phyloP scores from a whole-genome alignment of 306 rosid genomes.

The Malus sieversii region DNA sequence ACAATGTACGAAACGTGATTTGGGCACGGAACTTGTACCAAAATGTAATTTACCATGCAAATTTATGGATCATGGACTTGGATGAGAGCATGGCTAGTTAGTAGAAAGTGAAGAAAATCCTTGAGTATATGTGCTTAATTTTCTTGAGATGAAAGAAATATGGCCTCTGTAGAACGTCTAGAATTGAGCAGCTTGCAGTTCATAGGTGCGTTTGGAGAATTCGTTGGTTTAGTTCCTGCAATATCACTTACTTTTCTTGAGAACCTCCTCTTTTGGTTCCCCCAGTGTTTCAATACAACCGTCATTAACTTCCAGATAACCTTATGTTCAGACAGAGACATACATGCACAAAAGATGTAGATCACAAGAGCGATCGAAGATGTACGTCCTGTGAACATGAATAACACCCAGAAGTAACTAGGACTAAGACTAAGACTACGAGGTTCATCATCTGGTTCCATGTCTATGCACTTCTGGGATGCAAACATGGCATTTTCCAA shows the following conservation, averaged over 20 bases:
- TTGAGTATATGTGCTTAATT: background rate
- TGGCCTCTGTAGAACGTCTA: background rate
- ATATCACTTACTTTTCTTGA: too few relatives aligned
- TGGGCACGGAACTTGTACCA: too few relatives aligned
- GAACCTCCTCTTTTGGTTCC: background rate
- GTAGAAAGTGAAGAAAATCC: background rate
- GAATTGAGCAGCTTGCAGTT: background rate
- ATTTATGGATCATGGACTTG: too few relatives aligned
- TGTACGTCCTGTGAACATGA: conserved; percentile 25
- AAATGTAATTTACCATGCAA: too few relatives aligned
- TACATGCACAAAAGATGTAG: background rate
- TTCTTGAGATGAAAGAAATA: background rate
- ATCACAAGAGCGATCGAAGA: conserved; percentile 29
- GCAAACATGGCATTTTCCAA: conserved; percentile 31
- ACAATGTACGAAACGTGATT: too few relatives aligned
- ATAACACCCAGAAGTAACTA: conserved; percentile 22
- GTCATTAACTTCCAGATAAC: conserved; percentile 9
- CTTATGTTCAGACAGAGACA: background rate
- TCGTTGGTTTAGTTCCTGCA: background rate
- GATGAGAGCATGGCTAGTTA: too few relatives aligned
- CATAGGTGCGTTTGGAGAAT: background rate
- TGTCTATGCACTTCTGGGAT: conserved; percentile 21
- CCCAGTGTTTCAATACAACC: conserved; percentile 21
- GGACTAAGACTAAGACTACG: conserved; percentile 26
- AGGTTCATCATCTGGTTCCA: conserved; percentile 2